These are phyloP conservation scores for Lactifluus subvellereus DNA, from an alignment of 768 basidiomycete species.

Conservation along the genomic window DNA sequence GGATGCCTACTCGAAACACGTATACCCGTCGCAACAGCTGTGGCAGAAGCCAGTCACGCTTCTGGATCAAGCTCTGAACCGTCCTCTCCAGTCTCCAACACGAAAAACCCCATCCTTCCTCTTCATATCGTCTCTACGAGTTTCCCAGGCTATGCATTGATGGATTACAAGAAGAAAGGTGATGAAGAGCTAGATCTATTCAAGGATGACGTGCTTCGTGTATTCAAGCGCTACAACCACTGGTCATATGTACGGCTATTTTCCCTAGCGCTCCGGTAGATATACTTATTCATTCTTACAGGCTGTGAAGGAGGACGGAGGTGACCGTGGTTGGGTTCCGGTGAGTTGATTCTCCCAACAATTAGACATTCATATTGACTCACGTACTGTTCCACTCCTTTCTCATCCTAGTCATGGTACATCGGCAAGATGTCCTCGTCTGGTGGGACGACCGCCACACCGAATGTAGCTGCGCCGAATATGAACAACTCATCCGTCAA, in stretches of 20 bases:
- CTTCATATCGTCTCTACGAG: conserved; percentile 93
- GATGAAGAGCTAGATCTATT: conserved; percentile 86
- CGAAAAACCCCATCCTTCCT: conserved; percentile 79
- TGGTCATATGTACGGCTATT: conserved; percentile 76
- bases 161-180: conserved; percentile 94
- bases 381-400: neutral
- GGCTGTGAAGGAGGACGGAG: conserved; percentile 91
- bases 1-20: conserved; percentile 93
- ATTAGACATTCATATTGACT: conserved; percentile 3
- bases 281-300: conserved; percentile 30
- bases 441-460: conserved; percentile 39
- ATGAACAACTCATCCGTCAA: conserved; percentile 24
- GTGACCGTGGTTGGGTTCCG: conserved; percentile 96
- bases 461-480: conserved; percentile 39
- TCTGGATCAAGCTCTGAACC: conserved; percentile 39
- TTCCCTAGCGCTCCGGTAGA: conserved; percentile 8
- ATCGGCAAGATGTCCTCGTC: conserved; percentile 73
- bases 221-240: conserved; percentile 98
- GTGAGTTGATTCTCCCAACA: conserved; percentile 38
- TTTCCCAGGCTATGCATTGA: conserved; percentile 92
- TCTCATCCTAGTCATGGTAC: conserved; percentile 70
- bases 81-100: conserved; percentile 25
- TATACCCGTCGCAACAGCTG: conserved; percentile 82
- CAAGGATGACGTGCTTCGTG: conserved; percentile 84
- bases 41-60: conserved; percentile 72